Conservation (phyloP, 192 early-diverging fungal genomes). For the Dimargaris xerosporica region DNA sequence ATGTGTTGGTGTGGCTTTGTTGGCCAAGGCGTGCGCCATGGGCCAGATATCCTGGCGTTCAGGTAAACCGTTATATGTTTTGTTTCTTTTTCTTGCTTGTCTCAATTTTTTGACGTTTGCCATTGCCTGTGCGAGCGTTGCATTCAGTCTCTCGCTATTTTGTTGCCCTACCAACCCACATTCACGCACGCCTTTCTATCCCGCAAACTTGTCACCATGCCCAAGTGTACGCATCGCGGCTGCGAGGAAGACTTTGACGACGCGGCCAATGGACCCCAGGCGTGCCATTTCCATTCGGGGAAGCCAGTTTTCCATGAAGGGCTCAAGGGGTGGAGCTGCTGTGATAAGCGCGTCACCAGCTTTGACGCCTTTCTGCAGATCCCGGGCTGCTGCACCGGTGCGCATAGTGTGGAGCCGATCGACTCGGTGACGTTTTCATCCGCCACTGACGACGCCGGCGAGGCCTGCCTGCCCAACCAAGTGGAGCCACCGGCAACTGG, state of each 20-base stretch:
- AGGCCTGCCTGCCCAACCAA: slow-evolving; percentile 17
- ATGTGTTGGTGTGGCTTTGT: too few relatives aligned
- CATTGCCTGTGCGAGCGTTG: neutral
- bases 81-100: neutral
- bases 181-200: neutral
- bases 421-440: slow-evolving; percentile 2
- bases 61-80: too few relatives aligned
- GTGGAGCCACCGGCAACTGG: slow-evolving; percentile 28
- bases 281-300: slow-evolving; percentile 79
- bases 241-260: slow-evolving; percentile 77
- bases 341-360: slow-evolving; percentile 68
- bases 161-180: neutral
- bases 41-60: too few relatives aligned
- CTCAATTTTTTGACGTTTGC: neutral
- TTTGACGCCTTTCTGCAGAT: slow-evolving; percentile 91
- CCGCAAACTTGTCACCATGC: slow-evolving; percentile 20
- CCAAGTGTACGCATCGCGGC: slow-evolving; percentile 57
- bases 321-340: slow-evolving; percentile 89
- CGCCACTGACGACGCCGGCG: neutral
- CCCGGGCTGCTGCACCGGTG: slow-evolving; percentile 69
- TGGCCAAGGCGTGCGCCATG: too few relatives aligned
- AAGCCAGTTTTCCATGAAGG: slow-evolving; percentile 95
- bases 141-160: neutral
- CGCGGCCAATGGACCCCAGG: slow-evolving; percentile 49
- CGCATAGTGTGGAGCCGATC: slow-evolving; percentile 35